Evolutionary conservation across 805 yeast genomes (phyloP).

Genomic region (Zygosaccharomyces kombuchaensis): DNA sequence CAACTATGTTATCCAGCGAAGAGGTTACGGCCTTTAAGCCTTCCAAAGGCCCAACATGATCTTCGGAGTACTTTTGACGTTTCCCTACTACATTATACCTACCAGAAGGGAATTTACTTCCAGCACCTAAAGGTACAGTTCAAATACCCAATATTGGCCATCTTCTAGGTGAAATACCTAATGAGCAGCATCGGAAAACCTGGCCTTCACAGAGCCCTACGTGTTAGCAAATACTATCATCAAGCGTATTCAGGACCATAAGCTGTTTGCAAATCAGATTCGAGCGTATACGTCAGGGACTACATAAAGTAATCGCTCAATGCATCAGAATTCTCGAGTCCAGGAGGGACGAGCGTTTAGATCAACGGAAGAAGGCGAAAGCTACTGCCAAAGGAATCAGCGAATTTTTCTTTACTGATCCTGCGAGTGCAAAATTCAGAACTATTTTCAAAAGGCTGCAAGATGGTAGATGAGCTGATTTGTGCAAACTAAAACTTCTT

Average conservation of each 20-base stretch:
- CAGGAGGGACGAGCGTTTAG: conserved; percentile 5
- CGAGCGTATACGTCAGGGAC: background rate
- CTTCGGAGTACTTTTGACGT: background rate
- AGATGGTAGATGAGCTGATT: background rate
- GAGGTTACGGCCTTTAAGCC: background rate
- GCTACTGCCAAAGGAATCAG: background rate
- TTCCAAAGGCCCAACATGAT: background rate
- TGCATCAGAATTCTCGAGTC: conserved; percentile 3
- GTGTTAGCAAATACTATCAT: conserved; percentile 9
- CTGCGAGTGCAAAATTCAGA: background rate
- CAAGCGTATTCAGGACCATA: conserved; percentile 7
- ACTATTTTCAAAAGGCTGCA: background rate
- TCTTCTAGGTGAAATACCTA: conserved; percentile 6
- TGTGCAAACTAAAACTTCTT: background rate
- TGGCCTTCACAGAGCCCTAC: conserved; percentile 8
- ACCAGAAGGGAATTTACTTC: background rate
- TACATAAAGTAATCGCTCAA: conserved; percentile 4
- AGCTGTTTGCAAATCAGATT: conserved; percentile 5
- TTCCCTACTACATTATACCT: background rate
- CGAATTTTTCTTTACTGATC: background rate
- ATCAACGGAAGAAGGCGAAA: background rate
- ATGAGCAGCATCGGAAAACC: conserved; percentile 2
- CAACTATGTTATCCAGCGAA: background rate
- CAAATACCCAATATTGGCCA: conserved; percentile 5
- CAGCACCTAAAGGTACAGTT: conserved; percentile 1